These are phyloP conservation scores for Colletotrichum gigasporum DNA, from an alignment of 2,329 filamentous ascomycete genomes.

Conservation along the genomic window DNA sequence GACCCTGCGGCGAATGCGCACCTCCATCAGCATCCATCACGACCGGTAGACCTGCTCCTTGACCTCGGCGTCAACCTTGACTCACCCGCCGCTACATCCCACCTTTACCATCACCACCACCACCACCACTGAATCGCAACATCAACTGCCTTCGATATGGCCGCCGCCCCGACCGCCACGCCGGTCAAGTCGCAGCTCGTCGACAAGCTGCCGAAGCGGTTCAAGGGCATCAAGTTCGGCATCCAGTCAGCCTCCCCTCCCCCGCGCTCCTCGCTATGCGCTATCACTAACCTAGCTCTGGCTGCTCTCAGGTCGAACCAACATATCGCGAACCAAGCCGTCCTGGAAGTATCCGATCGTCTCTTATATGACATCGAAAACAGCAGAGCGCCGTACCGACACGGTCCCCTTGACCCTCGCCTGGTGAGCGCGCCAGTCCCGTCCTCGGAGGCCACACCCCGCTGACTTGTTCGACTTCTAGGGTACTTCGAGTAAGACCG, in stretches of 20 bases:
- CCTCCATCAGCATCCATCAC: slow-evolving; percentile 11
- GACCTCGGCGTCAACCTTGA: slow-evolving; percentile 13
- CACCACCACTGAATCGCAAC: background rate
- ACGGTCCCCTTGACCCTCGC: slow-evolving; percentile 89
- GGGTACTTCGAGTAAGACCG: slow-evolving; percentile 87
- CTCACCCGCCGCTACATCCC: slow-evolving; percentile 1
- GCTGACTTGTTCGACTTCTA: slow-evolving; percentile 36
- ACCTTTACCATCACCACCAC: background rate
- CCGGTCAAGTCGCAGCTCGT: slow-evolving; percentile 86
- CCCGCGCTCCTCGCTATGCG: background rate
- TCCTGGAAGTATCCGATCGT: slow-evolving; percentile 93
- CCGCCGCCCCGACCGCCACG: slow-evolving; percentile 37
- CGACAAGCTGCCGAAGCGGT: slow-evolving; percentile 88
- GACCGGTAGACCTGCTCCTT: slow-evolving; percentile 25
- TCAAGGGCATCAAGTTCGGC: slow-evolving; percentile 93
- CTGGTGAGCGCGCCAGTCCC: slow-evolving; percentile 59
- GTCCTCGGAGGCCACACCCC: no score
- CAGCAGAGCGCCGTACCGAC: slow-evolving; percentile 76
- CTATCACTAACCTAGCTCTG: background rate
- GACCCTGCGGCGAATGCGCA: slow-evolving; percentile 29
- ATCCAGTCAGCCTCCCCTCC: slow-evolving; percentile 69
- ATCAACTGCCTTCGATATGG: slow-evolving; percentile 22
- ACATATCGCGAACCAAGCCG: slow-evolving; percentile 94
- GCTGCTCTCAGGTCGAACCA: slow-evolving; percentile 76
- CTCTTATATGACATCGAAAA: slow-evolving; percentile 91